Conservation (phyloP, 1,284 basidiomycete genomes). For the Flammula alnicola region DNA sequence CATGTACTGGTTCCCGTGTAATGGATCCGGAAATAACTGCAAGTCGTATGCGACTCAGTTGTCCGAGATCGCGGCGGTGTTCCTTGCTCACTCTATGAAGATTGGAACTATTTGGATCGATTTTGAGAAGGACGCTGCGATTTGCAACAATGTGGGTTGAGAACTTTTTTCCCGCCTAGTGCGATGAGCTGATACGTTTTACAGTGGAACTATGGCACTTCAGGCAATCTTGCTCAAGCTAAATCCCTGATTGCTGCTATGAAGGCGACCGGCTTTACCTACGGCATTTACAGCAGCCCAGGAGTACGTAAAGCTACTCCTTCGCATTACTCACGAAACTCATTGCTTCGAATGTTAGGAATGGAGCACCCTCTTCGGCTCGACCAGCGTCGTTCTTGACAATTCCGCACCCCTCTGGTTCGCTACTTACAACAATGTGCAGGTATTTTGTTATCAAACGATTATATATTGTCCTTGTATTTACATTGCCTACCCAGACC, state of each 20-base stretch:
- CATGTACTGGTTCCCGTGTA: constrained; percentile 32
- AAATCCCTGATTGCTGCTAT: constrained; percentile 25
- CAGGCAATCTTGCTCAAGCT: constrained; percentile 27
- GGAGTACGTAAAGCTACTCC: constrained; percentile 19
- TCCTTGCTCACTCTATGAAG: constrained; percentile 27
- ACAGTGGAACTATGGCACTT: constrained; percentile 31
- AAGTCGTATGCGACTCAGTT: constrained; percentile 29
- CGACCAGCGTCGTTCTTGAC: constrained; percentile 25
- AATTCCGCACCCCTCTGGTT: constrained; percentile 28
- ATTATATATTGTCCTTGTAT: background rate
- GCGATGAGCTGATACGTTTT: background rate
- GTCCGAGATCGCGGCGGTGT: constrained; percentile 23
- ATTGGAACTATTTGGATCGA: constrained; percentile 31
- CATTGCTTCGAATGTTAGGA: constrained; percentile 13
- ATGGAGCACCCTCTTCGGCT: constrained; percentile 30
- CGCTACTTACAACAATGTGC: constrained; percentile 27
- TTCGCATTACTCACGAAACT: background rate
- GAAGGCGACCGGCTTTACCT: constrained; percentile 28
- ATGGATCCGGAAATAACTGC: constrained; percentile 27
- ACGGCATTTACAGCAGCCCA: constrained; percentile 29
- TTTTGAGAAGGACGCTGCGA: constrained; percentile 26
- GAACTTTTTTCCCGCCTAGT: background rate
- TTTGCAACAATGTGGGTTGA: constrained; percentile 27
- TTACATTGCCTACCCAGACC: constrained; percentile 7
- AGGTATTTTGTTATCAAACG: constrained; percentile 15